phyloP scores from a whole-genome alignment of 2,329 filamentous ascomycete species.

The Fusarium sp. region DNA sequence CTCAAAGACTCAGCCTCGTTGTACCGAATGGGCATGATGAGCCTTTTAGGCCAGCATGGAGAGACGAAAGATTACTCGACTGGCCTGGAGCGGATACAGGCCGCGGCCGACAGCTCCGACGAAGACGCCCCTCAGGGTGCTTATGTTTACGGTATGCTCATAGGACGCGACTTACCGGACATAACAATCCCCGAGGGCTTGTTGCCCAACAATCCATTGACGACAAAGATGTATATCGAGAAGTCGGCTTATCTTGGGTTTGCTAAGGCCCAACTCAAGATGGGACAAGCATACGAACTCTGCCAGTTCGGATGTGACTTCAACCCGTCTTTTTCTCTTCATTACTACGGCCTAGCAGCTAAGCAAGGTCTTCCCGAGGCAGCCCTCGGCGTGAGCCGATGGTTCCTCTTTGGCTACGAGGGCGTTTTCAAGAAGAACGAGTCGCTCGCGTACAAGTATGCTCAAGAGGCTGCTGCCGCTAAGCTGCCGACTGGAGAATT shows the following conservation, averaged over 20 bases:
- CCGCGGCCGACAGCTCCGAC: constrained; percentile 86
- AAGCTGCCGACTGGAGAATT: constrained; percentile 93
- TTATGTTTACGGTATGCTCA: constrained; percentile 94
- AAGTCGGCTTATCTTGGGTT: constrained; percentile 97
- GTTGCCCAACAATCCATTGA: constrained; percentile 76
- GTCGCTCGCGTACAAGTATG: constrained; percentile 90
- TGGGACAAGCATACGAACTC: constrained; percentile 95
- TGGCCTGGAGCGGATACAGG: constrained; percentile 84
- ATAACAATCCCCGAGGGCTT: constrained; percentile 79
- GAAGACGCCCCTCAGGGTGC: constrained; percentile 97
- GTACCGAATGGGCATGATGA: constrained; percentile 96
- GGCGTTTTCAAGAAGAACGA: constrained; percentile 95
- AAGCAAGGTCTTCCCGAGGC: constrained; percentile 93
- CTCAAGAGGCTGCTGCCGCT: constrained; percentile 82
- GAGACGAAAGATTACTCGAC: constrained; percentile 82
- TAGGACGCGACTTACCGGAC: constrained; percentile 90
- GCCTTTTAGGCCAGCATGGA: constrained; percentile 90
- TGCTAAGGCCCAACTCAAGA: constrained; percentile 94
- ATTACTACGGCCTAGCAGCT: constrained; percentile 94
- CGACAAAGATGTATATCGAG: constrained; percentile 88
- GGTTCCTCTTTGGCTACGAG: constrained; percentile 97
- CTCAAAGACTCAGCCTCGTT: constrained; percentile 87
- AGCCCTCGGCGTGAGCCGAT: constrained; percentile 95
- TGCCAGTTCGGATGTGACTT: constrained; percentile 95
- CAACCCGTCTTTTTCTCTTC: constrained; percentile 88